A percentile compares a stretch with the other conserved stretches of the same genome.
Conservation (phyloP, 75 land plant species). For the Pinus albicaulis region DNA sequence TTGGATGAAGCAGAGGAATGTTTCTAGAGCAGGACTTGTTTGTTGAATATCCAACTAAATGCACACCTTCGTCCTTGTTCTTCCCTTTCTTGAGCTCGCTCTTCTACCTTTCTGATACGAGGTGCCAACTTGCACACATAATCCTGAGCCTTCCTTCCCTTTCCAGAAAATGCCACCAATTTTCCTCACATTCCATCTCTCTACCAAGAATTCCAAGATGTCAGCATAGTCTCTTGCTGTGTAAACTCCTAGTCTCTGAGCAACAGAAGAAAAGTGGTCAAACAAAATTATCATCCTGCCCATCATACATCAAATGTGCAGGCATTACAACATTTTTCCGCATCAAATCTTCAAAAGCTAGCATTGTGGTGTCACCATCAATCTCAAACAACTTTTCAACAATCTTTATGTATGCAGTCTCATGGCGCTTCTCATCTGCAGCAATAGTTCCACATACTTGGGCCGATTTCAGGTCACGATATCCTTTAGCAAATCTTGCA, state of each 20-base stretch:
- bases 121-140: too few species aligned
- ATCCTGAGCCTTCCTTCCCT: too few species aligned
- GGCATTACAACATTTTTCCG: slow-evolving; percentile 56
- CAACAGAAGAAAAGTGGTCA: slow-evolving; percentile 43
- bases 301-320: slow-evolving; percentile 61
- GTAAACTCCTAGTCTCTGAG: slow-evolving; percentile 54
- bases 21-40: slow-evolving; percentile 26
- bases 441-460: slow-evolving; percentile 54
- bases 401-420: slow-evolving; percentile 47
- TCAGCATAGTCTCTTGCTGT: slow-evolving; percentile 58
- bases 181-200: slow-evolving; percentile 46
- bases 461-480: slow-evolving; percentile 51
- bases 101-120: too few species aligned
- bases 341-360: slow-evolving; percentile 60
- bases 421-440: slow-evolving; percentile 45
- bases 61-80: too few species aligned
- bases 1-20: too few species aligned
- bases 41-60: slow-evolving; percentile 54
- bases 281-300: too few species aligned
- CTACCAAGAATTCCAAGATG: slow-evolving; percentile 52
- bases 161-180: slow-evolving; percentile 47
- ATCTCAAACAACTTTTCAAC: slow-evolving; percentile 62
- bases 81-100: too few species aligned
- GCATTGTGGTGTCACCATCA: slow-evolving; percentile 48
- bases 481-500: slow-evolving; percentile 48